phyloP scores from a whole-genome alignment of 1,284 basidiomycete species.

The Boletus sp. region DNA sequence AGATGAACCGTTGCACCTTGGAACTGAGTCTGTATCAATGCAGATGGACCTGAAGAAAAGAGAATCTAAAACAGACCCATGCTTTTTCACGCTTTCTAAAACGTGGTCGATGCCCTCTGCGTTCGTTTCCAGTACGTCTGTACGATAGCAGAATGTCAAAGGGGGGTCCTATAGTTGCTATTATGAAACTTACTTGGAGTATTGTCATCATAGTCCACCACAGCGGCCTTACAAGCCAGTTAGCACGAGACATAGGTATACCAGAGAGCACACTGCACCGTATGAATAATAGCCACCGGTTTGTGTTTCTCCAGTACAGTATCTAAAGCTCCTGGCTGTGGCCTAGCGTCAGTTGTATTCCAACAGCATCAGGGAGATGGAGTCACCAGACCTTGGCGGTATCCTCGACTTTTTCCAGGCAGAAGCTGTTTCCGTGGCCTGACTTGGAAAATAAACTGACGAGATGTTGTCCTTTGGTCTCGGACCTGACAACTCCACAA shows the following conservation, averaged over 20 bases:
- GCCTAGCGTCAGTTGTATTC: background rate
- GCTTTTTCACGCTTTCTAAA: background rate
- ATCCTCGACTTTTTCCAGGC: background rate
- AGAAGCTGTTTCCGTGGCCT: background rate
- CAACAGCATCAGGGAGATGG: background rate
- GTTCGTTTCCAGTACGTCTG: slow-evolving; percentile 3
- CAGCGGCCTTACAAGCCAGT: background rate
- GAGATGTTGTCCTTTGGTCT: background rate
- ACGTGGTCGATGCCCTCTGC: slow-evolving; percentile 1
- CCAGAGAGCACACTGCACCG: background rate
- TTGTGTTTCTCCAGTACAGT: background rate
- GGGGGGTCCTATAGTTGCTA: too few relatives aligned
- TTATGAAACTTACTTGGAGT: background rate
- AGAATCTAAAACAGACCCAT: background rate
- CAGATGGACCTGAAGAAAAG: background rate
- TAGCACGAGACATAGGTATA: background rate
- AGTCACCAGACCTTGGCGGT: background rate
- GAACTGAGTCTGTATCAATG: background rate
- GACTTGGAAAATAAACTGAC: background rate
- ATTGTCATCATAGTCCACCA: slow-evolving; percentile 3
- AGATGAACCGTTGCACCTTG: background rate
- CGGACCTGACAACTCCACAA: slow-evolving; percentile 3
- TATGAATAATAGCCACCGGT: background rate
- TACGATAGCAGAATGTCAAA: background rate
- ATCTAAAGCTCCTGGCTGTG: slow-evolving; percentile 1